These are phyloP conservation scores for Fusarium sacchari DNA, from an alignment of 2,329 filamentous ascomycete genomes.

Conservation along the genomic window DNA sequence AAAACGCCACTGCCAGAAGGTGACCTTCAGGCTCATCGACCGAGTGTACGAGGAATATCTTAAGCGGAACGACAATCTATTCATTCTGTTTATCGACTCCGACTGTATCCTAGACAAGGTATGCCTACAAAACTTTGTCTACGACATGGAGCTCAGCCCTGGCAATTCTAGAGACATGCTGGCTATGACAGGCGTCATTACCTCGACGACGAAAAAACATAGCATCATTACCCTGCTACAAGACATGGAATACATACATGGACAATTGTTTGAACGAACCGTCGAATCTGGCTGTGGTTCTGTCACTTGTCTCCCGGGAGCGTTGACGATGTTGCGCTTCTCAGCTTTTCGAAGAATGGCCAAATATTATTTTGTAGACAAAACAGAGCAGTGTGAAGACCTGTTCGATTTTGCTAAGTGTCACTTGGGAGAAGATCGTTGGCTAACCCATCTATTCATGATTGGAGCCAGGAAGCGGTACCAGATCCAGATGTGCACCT, in stretches of 20 bases:
- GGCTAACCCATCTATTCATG: conserved; percentile 99
- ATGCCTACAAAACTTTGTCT: conserved; percentile 97
- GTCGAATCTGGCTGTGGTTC: conserved; percentile 94
- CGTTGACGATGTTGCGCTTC: conserved; percentile 94
- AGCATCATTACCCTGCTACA: conserved; percentile 91
- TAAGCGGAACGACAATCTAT: conserved; percentile 88
- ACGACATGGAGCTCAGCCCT: conserved; percentile 97
- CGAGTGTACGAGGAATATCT: conserved; percentile 90
- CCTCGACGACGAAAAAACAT: conserved; percentile 88
- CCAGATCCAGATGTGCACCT: conserved; percentile 97
- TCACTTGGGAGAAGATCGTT: conserved; percentile 93
- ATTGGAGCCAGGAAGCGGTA: conserved; percentile 92
- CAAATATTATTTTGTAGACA: conserved; percentile 98
- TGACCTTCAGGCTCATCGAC: conserved; percentile 92
- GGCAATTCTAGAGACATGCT: conserved; percentile 93
- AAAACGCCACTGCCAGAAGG: conserved; percentile 93
- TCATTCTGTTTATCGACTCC: conserved; percentile 96
- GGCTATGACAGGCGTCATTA: conserved; percentile 98
- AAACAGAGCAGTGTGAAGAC: conserved; percentile 93
- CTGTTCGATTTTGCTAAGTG: conserved; percentile 97
- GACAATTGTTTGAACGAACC: conserved; percentile 93
- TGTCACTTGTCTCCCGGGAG: conserved; percentile 93
- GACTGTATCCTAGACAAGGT: conserved; percentile 93
- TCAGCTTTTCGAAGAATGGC: conserved; percentile 97
- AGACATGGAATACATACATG: conserved; percentile 98